Base-by-base conservation (phyloP, 2,329 filamentous ascomycete genomes). In the Paradendryphiella salina region DNA sequence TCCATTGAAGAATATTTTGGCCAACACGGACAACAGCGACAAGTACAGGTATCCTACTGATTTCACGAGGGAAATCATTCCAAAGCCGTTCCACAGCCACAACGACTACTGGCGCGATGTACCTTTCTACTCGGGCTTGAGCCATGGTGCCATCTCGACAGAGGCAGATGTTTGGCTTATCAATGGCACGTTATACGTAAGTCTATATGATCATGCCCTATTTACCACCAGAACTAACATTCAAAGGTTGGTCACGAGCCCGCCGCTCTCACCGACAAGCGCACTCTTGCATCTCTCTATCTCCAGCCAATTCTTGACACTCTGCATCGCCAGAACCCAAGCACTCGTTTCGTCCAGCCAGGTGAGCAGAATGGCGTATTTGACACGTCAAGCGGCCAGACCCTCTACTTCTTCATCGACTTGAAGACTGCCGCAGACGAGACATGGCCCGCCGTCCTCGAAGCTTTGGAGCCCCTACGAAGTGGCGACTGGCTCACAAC, bases 381-480 rank as follows among this genome's bases (percentile, higher is more conserved):
- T 63, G 84, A 87, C 67, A 82, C 82, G 59, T 80, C 80, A 1
- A 56, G 55, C 7, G 74, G 67, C 5, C 83, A 86, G 66, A 86
- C 84, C 0, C 75, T 87, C 5, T 85, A 85, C 71, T 75, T 87
- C 38, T 85, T 85, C 69, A 80, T 87, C 50, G 84, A 87, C 63
- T 62, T 85, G 50, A 87, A 87, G 69, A 86, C 84, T 0, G 71
- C 78, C 29, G 82, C 82, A 5, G 61, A 70, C 0, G 75, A 74
- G 26, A 84, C 84, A 1, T 85, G 81, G 75, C 74, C 82, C 2
- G 76, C 75, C 28, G 82, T 85, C 2, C 73, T 85, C 29, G 61
- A 76, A 18, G 83, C 82, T 0, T 73, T 87, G 1, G 71, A 81
- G 39, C 84, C 83, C 1, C 76, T 87, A 3, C 77, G 80, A n/a